Conservation (phyloP, 371 early-diverging fungal genomes). For the Sanchytrium tribonematis region DNA sequence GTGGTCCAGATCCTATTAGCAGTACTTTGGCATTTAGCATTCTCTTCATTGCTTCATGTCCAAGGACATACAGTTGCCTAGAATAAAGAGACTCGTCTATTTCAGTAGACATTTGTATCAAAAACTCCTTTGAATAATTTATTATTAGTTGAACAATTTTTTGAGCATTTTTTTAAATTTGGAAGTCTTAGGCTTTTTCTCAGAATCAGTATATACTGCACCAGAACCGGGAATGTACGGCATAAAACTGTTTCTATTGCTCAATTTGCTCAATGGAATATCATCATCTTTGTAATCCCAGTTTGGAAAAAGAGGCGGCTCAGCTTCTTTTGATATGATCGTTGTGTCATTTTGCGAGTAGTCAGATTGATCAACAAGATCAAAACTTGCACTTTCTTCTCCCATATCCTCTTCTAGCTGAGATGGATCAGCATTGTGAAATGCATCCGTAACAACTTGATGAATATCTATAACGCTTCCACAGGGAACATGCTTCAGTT, state of each 20-base stretch:
- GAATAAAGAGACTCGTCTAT: conserved; percentile 18
- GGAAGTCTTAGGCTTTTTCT: neutral
- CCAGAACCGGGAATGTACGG: neutral
- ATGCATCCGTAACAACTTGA: neutral
- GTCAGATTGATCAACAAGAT: neutral
- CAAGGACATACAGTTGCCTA: conserved; percentile 43
- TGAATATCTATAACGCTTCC: too few species aligned
- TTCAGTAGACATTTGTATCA: too few species aligned
- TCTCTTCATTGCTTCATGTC: conserved; percentile 96
- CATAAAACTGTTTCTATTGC: neutral
- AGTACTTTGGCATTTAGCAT: conserved; percentile 91
- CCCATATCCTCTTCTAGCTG: neutral
- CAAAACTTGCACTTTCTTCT: neutral
- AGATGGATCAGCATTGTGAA: neutral
- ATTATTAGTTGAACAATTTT: too few species aligned
- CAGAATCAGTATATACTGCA: neutral
- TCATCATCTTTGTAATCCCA: neutral
- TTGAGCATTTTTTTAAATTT: too few species aligned
- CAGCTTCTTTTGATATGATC: neutral
- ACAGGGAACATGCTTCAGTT: too few species aligned
- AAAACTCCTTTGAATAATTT: too few species aligned
- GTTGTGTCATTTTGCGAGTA: neutral
- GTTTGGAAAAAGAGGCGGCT: neutral
- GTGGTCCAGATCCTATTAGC: conserved; percentile 79
- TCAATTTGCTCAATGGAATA: too few species aligned